Conservation (phyloP, 352 stramenopile genomes). For the Globisporangium solare region DNA sequence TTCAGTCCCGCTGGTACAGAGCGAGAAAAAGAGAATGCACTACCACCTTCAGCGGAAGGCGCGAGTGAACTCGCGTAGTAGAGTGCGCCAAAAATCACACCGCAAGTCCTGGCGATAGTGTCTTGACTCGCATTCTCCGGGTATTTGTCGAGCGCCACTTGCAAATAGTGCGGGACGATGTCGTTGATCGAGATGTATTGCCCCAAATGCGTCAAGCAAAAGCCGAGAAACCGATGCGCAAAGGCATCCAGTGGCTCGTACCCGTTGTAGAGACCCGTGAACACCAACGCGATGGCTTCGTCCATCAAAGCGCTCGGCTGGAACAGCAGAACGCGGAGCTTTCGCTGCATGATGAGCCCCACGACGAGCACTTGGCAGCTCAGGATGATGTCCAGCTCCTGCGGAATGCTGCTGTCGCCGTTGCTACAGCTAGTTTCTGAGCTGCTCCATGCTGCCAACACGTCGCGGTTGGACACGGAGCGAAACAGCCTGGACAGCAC, state of each 20-base stretch:
- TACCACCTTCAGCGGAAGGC: neutral
- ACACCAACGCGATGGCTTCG: constrained; percentile 41
- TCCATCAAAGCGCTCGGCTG: constrained; percentile 29
- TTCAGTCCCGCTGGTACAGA: constrained; percentile 4
- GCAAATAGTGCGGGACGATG: constrained; percentile 51
- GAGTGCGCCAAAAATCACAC: constrained; percentile 45
- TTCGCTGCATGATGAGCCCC: constrained; percentile 45
- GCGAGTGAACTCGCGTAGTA: constrained; percentile 23
- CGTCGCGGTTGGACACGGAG: constrained; percentile 11
- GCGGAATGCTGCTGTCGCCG: constrained; percentile 13
- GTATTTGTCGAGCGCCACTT: constrained; percentile 40
- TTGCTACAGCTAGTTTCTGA: neutral
- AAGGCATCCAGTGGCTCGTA: constrained; percentile 51
- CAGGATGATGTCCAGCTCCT: constrained; percentile 30
- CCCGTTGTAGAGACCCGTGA: constrained; percentile 42
- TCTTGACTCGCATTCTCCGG: constrained; percentile 26
- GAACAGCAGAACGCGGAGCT: constrained; percentile 43
- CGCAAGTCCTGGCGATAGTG: constrained; percentile 35
- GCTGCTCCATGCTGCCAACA: neutral
- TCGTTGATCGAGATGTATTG: constrained; percentile 45
- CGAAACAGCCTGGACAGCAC: constrained; percentile 31
- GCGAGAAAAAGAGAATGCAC: neutral
- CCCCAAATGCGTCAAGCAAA: constrained; percentile 39
- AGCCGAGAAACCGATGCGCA: constrained; percentile 39
- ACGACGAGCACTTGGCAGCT: constrained; percentile 36